Conservation (phyloP, 495 filamentous ascomycete genomes). For the Penicillium taxi region DNA sequence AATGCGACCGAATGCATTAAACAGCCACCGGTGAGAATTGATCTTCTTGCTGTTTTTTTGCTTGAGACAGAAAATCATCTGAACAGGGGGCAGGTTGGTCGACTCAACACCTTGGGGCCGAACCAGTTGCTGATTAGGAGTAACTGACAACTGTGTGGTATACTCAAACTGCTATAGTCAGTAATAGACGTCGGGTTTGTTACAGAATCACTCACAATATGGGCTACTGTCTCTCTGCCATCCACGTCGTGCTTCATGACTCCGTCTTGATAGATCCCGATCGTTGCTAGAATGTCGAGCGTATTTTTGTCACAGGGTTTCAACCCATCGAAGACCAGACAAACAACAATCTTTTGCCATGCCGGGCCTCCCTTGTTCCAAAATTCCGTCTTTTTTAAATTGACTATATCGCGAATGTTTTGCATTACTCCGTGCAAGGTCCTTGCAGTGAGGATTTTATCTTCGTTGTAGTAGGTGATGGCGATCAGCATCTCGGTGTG, state of each 20-base stretch:
- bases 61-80: slow-evolving; percentile 97
- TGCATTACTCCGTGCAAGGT: slow-evolving; percentile 96
- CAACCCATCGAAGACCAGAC: slow-evolving; percentile 91
- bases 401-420: slow-evolving; percentile 93
- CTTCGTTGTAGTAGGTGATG: slow-evolving; percentile 97
- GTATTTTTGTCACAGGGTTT: slow-evolving; percentile 92
- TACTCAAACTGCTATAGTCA: slow-evolving; percentile 67
- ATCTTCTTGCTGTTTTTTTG: slow-evolving; percentile 99
- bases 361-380: slow-evolving; percentile 97
- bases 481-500: slow-evolving; percentile 93
- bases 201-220: slow-evolving; percentile 52
- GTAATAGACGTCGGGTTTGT: neutral
- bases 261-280: slow-evolving; percentile 92
- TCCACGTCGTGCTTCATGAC: slow-evolving; percentile 96
- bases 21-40: slow-evolving; percentile 96
- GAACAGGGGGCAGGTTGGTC: slow-evolving; percentile 77
- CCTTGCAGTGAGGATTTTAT: slow-evolving; percentile 82
- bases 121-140: slow-evolving; percentile 86
- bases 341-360: slow-evolving; percentile 98
- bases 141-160: slow-evolving; percentile 93
- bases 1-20: slow-evolving; percentile 91
- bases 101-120: slow-evolving; percentile 74
- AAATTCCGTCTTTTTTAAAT: slow-evolving; percentile 96
- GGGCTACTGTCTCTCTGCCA: slow-evolving; percentile 87
- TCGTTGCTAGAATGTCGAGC: slow-evolving; percentile 81